Evolutionary conservation across 2,329 filamentous ascomycete species (phyloP).

Genomic region (Calonectria pseudoreteaudii): DNA sequence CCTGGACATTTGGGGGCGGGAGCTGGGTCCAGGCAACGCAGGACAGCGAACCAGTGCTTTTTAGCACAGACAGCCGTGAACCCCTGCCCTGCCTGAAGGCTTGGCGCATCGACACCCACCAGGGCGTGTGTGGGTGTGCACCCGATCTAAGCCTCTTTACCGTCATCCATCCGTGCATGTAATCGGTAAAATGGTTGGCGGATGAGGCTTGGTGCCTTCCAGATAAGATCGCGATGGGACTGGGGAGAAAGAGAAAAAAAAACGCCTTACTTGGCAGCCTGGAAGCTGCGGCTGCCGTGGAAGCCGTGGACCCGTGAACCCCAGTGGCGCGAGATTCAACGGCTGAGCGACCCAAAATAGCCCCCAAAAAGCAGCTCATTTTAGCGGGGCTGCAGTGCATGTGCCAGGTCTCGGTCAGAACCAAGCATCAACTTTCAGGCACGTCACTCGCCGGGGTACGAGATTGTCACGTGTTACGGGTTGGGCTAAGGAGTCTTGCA

Average conservation of each 20-base stretch:
- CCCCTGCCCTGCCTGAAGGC: not conserved
- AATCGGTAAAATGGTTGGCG: not conserved
- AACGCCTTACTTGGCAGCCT: not conserved
- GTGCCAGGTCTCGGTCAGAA: not conserved
- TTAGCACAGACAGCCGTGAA: constrained; percentile 1
- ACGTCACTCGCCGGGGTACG: not conserved
- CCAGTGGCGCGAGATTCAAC: not conserved
- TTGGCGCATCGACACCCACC: not conserved
- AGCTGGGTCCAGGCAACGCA: constrained; percentile 5
- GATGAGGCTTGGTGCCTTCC: not conserved
- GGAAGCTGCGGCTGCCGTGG: not conserved
- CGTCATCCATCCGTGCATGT: not conserved
- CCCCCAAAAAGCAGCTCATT: not conserved
- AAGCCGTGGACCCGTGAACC: not conserved
- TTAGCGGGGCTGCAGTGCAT: not conserved
- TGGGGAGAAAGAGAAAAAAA: not conserved
- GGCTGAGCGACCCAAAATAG: not conserved
- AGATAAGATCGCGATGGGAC: not conserved
- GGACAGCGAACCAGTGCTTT: constrained; percentile 3
- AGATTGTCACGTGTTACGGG: not conserved
- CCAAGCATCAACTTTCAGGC: not conserved
- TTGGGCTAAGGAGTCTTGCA: not conserved
- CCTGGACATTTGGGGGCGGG: constrained; percentile 1
- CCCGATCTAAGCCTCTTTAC: not conserved
- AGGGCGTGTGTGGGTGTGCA: not conserved